These are phyloP conservation scores for Sphagnurus paluster DNA, from an alignment of 1,284 basidiomycete genomes.

Conservation along the genomic window DNA sequence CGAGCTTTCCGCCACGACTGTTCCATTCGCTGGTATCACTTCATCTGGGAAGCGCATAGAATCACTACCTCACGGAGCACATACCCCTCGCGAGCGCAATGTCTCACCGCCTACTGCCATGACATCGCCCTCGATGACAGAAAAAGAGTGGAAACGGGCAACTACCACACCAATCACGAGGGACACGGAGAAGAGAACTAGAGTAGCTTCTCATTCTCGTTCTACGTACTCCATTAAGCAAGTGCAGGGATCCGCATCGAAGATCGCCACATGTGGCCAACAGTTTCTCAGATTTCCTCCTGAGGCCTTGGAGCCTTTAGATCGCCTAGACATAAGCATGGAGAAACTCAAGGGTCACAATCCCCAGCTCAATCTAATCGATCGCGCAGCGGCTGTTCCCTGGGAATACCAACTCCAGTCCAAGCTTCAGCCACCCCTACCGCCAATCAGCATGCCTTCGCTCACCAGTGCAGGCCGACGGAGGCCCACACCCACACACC, in stretches of 20 bases:
- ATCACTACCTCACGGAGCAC: background rate
- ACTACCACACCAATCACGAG: conserved; percentile 10
- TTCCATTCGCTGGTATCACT: too few relatives aligned
- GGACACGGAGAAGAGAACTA: too few relatives aligned
- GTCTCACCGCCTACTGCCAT: background rate
- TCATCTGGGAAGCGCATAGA: too few relatives aligned
- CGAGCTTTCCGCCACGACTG: background rate
- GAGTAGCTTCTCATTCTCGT: conserved; percentile 8
- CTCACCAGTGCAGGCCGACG: conserved; percentile 19
- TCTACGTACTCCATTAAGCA: conserved; percentile 9
- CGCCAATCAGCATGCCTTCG: conserved; percentile 13
- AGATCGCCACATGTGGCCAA: background rate
- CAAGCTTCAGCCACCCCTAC: conserved; percentile 11
- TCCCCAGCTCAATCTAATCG: conserved; percentile 5
- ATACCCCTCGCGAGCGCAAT: background rate
- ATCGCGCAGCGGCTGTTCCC: conserved; percentile 1
- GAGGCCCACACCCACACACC: conserved; percentile 15
- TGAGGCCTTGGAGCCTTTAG: conserved; percentile 16
- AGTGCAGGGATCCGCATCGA: background rate
- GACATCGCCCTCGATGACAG: background rate
- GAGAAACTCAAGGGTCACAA: conserved; percentile 19
- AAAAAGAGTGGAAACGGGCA: conserved; percentile 13
- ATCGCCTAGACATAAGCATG: conserved; percentile 21
- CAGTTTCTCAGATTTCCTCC: conserved; percentile 4
- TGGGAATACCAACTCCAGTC: background rate